Evolutionary conservation across 805 yeast species (phyloP), one percentile per base, ranked within the genome.

Genomic region (Suhomyces vadensis): DNA sequence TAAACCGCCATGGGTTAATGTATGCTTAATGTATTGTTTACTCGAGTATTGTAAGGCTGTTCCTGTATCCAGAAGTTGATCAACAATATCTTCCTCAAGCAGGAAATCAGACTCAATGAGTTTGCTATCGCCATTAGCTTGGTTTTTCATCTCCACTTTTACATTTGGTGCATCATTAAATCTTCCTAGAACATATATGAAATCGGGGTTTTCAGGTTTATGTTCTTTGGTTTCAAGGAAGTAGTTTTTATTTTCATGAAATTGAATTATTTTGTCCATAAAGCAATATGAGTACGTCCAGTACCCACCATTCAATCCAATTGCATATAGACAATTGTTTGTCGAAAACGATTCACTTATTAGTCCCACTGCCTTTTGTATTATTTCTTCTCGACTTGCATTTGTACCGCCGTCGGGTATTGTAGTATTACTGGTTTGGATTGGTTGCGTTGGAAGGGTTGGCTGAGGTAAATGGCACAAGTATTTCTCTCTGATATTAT

Each of bases 201-300:
- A 49, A 36, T 58, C 50, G 8, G 75, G 75, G 10, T 39, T 36
- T 19, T 53, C 58, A 1, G 72, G 56, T 17, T 44, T 68, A 41
- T 74, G 70, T 11, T 55, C 48, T 19, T 54, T 61, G 0, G 64
- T 59, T 14, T 54, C 46, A 6, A 58, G 43, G 22, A 53, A 63
- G 14, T 52, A 47, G 9, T 50, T 55, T 7, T 50, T 24, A 17
- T 60, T 60, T 35, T 66, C 66, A 49, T 77, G 82, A 56, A 69
- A 77, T 55, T 81, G 86, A 10, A 69, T 62, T 29, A 81, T 56
- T 36, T 70, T 67, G 45, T 69, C 73, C 5, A 76, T 78, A 47
- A 65, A 71, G 53, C 84, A 79, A 42, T 71, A 72, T 3, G 69
- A 74, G 50, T 74, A 78, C 9, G 75, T 73, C 83, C 84, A 81